phyloP scores from a whole-genome alignment of 2,329 filamentous ascomycete genomes.

The Paraphaeosphaeria minitans region DNA sequence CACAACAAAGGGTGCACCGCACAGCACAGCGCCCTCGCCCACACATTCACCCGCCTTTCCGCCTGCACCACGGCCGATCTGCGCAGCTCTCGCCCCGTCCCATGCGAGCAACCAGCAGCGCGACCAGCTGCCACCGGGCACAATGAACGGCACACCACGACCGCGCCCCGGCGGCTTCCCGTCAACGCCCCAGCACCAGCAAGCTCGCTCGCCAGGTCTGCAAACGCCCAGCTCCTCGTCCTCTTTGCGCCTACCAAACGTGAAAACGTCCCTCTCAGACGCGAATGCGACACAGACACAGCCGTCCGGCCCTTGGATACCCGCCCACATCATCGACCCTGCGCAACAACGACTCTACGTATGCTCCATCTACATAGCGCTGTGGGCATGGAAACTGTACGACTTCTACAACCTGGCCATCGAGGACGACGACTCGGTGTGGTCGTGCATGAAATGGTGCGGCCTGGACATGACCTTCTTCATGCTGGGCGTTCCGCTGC shows the following conservation, averaged over 20 bases:
- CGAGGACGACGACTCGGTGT: conserved; percentile 84
- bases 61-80: conserved; percentile 1
- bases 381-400: conserved; percentile 84
- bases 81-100: conserved; percentile 9
- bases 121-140: conserved; percentile 53
- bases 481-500: conserved; percentile 81
- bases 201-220: conserved; percentile 40
- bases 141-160: conserved; percentile 86
- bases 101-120: conserved; percentile 27
- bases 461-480: conserved; percentile 86
- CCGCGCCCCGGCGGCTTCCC: conserved; percentile 79
- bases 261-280: conserved; percentile 41
- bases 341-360: conserved; percentile 91
- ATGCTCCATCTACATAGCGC: conserved; percentile 73
- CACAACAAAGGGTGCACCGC: too few relatives aligned
- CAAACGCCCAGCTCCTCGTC: conserved; percentile 30
- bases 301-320: conserved; percentile 69
- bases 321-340: conserved; percentile 80
- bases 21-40: conserved; percentile 4
- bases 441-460: conserved; percentile 93
- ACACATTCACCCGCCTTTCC: neutral
- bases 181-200: conserved; percentile 65
- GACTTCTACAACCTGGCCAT: conserved; percentile 81
- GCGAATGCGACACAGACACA: conserved; percentile 23
- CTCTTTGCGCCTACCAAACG: conserved; percentile 39